Evolutionary conservation across 2,329 filamentous ascomycete genomes (phyloP), one percentile per base, ranked within the genome.

Genomic region (Drechslerella dactyloides): DNA sequence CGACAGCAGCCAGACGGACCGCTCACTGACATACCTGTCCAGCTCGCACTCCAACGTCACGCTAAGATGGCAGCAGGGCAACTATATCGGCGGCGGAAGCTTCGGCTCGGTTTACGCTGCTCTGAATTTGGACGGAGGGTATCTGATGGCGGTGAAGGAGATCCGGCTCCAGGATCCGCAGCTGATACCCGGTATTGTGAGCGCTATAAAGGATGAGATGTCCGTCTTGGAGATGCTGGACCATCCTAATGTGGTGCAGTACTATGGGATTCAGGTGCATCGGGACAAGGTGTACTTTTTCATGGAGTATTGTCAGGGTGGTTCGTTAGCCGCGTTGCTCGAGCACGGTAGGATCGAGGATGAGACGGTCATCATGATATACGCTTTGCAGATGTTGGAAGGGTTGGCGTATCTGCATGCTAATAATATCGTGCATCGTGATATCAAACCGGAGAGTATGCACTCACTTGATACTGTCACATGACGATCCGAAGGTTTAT

Each of bases 271-370:
- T 77, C 94, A 99, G 80, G 94, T 97, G 1, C 94, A 99, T 80
- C 87, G 94, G 74, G 94, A 99, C 83, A 94, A 96, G 78, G 94
- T 99, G n/a, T 99, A 97, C 80, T 97, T 99, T 75, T 99, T 99
- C 79, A 99, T 99, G 94, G 94, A 99, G 80, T 97, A 96, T 80
- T 99, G 94, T 80, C 96, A 92, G 2, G 93, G 94, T 57, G 94
- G 94, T 19, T 97, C 93, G 15, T 84, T 99, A 54, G 93, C 94
- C 46, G 90, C 86, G 56, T 82, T 99, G 58, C 83, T 99, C 46
- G 94, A 99, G 79, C 93, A 99, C 78, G 94, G 94, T 11, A 90
- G 94, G 44, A 97, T 99, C 74, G 94, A 97, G 81, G 96, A 97
- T 78, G 94, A 99, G 79, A 94, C 93, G 63, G 93, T 97, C 73